These are phyloP conservation scores for Leishmania mexicana DNA, from an alignment of 208 protist genomes.

Conservation along the genomic window DNA sequence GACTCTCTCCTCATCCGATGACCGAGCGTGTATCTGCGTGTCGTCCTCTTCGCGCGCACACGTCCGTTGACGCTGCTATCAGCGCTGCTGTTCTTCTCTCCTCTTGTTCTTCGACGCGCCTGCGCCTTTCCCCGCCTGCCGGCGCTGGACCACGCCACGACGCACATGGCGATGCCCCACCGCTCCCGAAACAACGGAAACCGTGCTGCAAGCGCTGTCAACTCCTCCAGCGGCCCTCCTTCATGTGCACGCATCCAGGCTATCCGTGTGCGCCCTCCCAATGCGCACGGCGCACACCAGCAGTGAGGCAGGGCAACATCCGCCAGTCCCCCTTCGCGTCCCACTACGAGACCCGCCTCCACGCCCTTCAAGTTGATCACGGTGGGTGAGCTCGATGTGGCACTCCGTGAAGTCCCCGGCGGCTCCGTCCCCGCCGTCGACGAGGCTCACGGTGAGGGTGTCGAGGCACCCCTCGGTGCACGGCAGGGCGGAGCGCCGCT, in stretches of 20 bases:
- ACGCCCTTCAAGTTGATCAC: not conserved
- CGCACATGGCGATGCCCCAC: not conserved
- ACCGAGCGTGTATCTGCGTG: not conserved
- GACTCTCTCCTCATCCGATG: not conserved
- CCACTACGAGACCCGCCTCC: not conserved
- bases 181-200: not conserved
- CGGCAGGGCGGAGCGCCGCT: not conserved
- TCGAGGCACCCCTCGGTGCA: not conserved
- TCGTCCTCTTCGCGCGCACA: not conserved
- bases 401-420: not conserved
- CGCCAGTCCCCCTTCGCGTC: not conserved
- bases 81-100: not conserved
- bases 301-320: not conserved
- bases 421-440: not conserved
- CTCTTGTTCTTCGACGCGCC: not conserved
- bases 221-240: not conserved
- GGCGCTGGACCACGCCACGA: no score
- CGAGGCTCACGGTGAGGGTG: not conserved
- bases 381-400: not conserved
- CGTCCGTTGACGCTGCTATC: not conserved
- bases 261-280: no score
- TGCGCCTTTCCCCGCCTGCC: not conserved
- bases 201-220: not conserved
- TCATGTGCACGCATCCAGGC: not conserved
- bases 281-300: not conserved